A percentile compares a stretch with the other conserved stretches of the same genome.
phyloP scores from a whole-genome alignment of 257 asterid genomes.

The Nicotiana attenuata region DNA sequence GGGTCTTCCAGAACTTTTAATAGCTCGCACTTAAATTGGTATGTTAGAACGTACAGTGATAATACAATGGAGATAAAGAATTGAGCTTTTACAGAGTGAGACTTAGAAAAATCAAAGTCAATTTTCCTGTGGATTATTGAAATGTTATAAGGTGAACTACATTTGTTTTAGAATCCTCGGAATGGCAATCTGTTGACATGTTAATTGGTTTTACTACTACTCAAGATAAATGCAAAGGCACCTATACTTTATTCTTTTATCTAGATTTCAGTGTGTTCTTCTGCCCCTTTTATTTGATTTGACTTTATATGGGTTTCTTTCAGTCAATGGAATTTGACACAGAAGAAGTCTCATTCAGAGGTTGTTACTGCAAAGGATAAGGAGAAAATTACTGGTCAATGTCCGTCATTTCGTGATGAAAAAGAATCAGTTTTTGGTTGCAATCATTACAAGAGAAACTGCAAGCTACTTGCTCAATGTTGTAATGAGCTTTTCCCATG shows the following conservation, averaged over 20 bases:
- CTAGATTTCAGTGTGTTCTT: constrained; percentile 14
- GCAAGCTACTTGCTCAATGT: constrained; percentile 74
- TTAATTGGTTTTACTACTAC: background rate
- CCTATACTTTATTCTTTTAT: constrained; percentile 3
- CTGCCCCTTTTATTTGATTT: constrained; percentile 9
- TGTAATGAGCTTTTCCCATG: constrained; percentile 76
- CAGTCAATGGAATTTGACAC: constrained; percentile 69
- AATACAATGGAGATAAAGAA: background rate
- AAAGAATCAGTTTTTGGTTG: constrained; percentile 55
- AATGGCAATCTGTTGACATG: background rate
- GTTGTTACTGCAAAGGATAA: constrained; percentile 26
- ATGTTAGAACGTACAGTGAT: background rate
- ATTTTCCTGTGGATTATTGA: background rate
- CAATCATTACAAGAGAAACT: constrained; percentile 73
- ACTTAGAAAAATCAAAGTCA: background rate
- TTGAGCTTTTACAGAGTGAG: background rate
- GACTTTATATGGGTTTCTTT: constrained; percentile 11
- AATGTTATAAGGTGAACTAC: background rate
- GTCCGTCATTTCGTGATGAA: constrained; percentile 58
- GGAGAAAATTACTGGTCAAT: constrained; percentile 54
- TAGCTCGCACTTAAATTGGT: background rate
- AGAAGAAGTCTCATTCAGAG: constrained; percentile 37
- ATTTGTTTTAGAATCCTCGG: background rate
- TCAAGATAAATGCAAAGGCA: background rate
- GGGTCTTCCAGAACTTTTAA: background rate